Conservation (phyloP, 306 rosid species). For the Castanospermum australe region DNA sequence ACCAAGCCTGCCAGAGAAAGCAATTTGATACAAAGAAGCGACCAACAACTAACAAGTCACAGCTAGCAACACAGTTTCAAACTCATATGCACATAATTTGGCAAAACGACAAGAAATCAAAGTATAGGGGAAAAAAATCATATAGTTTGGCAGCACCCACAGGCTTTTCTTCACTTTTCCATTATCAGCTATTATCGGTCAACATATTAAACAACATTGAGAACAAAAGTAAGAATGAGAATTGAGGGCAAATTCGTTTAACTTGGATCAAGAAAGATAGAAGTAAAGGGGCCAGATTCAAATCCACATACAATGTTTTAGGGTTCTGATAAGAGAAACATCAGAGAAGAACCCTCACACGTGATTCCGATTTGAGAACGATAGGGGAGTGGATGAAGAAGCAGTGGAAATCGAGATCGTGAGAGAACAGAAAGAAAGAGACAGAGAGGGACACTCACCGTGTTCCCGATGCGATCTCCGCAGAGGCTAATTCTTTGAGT, state of each 20-base stretch:
- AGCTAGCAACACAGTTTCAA: too few relatives aligned
- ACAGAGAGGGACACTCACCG: constrained; percentile 25
- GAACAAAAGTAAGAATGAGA: not conserved
- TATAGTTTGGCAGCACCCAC: not conserved
- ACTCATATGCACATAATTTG: too few relatives aligned
- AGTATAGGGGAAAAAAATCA: not conserved
- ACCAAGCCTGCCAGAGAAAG: constrained; percentile 40
- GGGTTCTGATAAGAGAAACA: constrained; percentile 10
- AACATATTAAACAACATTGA: not conserved
- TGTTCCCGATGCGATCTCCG: constrained; percentile 23
- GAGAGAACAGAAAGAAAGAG: too few relatives aligned
- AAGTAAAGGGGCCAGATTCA: not conserved
- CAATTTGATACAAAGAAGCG: not conserved
- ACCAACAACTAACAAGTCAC: too few relatives aligned
- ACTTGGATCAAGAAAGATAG: not conserved
- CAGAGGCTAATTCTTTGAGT: too few relatives aligned
- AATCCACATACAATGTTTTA: not conserved
- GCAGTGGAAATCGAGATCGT: constrained; percentile 30
- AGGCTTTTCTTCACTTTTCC: not conserved
- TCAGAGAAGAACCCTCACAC: too few relatives aligned
- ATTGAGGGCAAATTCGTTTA: not conserved
- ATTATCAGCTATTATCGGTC: not conserved
- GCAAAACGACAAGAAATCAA: not conserved
- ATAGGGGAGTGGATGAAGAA: not conserved
- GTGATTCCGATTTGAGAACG: constrained; percentile 4